Conservation (phyloP, 192 early-diverging fungal genomes). For the Coemansia aciculifera region DNA sequence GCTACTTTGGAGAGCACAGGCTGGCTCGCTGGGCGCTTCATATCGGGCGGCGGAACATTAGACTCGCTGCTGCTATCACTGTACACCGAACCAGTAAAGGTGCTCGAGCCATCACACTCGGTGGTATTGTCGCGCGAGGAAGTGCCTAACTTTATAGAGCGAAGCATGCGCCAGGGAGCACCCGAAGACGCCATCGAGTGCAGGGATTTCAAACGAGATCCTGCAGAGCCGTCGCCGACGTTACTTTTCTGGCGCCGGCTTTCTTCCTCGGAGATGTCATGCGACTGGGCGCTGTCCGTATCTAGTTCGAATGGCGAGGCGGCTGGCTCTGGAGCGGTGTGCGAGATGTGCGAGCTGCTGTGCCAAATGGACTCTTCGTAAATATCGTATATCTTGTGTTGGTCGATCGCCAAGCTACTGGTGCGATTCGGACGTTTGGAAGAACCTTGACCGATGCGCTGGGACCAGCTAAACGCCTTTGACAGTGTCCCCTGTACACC, state of each 20-base stretch:
- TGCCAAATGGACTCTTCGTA: slow-evolving; percentile 55
- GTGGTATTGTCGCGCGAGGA: background rate
- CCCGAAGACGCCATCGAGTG: slow-evolving; percentile 26
- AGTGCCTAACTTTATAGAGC: slow-evolving; percentile 22
- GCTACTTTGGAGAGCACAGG: background rate
- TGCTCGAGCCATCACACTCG: slow-evolving; percentile 26
- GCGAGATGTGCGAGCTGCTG: slow-evolving; percentile 8
- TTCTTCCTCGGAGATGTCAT: too few species aligned
- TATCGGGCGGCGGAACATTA: slow-evolving; percentile 6
- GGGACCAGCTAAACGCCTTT: slow-evolving; percentile 40
- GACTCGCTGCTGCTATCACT: slow-evolving; percentile 26
- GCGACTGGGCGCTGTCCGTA: background rate
- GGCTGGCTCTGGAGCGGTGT: slow-evolving; percentile 10
- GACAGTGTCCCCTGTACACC: slow-evolving; percentile 31
- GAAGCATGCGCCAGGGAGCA: slow-evolving; percentile 39
- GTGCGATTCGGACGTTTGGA: slow-evolving; percentile 14
- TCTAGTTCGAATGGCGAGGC: background rate
- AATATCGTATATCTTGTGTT: slow-evolving; percentile 55
- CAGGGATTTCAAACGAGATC: slow-evolving; percentile 19
- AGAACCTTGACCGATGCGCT: slow-evolving; percentile 26
- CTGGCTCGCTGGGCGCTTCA: slow-evolving; percentile 12
- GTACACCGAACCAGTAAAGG: slow-evolving; percentile 17
- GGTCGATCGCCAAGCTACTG: slow-evolving; percentile 30
- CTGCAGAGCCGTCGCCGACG: background rate
- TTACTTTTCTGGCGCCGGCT: background rate